These are phyloP conservation scores for Furcasterigmium sp. DNA, from an alignment of 2,329 filamentous ascomycete genomes.

Conservation along the genomic window DNA sequence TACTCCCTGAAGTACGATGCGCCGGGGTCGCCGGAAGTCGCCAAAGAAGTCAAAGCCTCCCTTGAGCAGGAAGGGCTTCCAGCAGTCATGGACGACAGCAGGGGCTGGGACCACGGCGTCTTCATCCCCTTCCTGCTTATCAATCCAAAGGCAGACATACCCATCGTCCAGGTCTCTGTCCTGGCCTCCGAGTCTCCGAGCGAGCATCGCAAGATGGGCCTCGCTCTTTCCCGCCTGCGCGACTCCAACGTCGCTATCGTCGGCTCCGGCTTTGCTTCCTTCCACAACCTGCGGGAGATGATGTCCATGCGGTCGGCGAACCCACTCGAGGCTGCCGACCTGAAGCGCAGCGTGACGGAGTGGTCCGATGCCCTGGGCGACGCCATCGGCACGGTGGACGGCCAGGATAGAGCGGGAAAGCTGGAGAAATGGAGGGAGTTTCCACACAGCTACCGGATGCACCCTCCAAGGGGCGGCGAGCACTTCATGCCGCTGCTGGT, in stretches of 20 bases:
- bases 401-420: constrained; percentile 28
- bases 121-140: constrained; percentile 53
- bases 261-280: constrained; percentile 54
- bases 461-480: constrained; percentile 48
- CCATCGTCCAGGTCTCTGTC: constrained; percentile 53
- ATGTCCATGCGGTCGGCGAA: constrained; percentile 23
- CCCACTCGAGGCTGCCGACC: constrained; percentile 16
- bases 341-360: constrained; percentile 16
- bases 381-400: constrained; percentile 26
- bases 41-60: constrained; percentile 38
- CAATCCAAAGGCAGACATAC: constrained; percentile 43
- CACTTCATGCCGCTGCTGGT: constrained; percentile 57
- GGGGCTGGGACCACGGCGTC: constrained; percentile 56
- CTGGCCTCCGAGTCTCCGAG: constrained; percentile 44
- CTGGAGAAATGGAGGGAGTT: constrained; percentile 43
- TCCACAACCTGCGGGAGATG: constrained; percentile 50
- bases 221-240: constrained; percentile 44
- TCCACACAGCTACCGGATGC: constrained; percentile 44
- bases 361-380: constrained; percentile 44
- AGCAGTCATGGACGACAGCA: constrained; percentile 28
- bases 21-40: constrained; percentile 48
- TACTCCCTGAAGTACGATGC: constrained; percentile 54
- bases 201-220: constrained; percentile 45
- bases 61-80: constrained; percentile 40
- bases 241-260: constrained; percentile 50